Evolutionary conservation across 192 early-diverging fungal species (phyloP), one percentile per base, ranked within the genome.

Genomic region (Dimargaris xerosporica): DNA sequence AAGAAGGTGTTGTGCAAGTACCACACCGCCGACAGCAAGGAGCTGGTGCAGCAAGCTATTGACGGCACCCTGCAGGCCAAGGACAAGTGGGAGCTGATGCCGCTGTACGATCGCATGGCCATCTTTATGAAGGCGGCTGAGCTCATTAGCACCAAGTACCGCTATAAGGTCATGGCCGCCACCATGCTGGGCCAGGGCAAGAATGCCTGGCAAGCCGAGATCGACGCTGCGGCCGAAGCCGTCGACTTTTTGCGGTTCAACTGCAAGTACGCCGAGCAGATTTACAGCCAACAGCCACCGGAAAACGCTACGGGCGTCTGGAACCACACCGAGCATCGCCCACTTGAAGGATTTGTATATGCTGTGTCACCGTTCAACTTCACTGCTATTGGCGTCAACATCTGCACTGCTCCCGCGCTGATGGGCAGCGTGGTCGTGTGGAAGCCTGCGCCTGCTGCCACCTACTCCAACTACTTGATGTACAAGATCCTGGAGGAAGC

Each of bases 361-460:
- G 96, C 93, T 41, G 90, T 95, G 66, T 92, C 93, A 30, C 96
- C 96, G 25, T 98, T 98, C 82, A 98, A 98, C 78, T 98, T 98
- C 71, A 98, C 96, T 44, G 96, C 96, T 62, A 98, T 98, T 70
- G 96, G 91, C 66, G 93, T 87, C 66, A 98, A 98, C 76, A 77
- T 98, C 58, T 86, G 87, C 44, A 79, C 80, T 65, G 92, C 93
- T 3, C 93, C 96, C 7, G 96, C 88, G 25, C 75, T 98, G 68
- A 95, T 98, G 93, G 96, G 95, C 53, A 98, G 96, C 75, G 90
- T 93, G 31, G 87, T 93, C 30, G 76, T 98, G 60, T 98, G 93
- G 93, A 98, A 98, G 80, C 96, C 96, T 10, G 90, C 92, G 45
- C 83, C 87, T 44, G 75, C 78, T 70, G 86, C 93, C 7, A 81